Evolutionary conservation across 2,329 filamentous ascomycete genomes (phyloP).

Genomic region (Aaosphaeria pasadenensis): DNA sequence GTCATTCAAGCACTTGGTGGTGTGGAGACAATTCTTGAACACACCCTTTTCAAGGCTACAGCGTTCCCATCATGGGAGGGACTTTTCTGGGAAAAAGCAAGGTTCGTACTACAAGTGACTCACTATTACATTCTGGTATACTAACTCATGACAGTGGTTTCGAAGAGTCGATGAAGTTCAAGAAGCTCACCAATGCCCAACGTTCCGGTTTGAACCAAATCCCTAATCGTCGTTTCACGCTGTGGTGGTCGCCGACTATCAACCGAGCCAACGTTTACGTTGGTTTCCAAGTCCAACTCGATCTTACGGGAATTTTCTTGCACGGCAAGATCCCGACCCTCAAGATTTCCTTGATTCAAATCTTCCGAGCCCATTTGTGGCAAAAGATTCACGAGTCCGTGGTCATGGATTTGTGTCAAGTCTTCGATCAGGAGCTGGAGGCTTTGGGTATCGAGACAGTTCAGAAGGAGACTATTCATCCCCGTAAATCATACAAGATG

Average conservation of each 20-base stretch:
- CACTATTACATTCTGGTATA: not conserved
- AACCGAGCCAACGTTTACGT: conserved; percentile 97
- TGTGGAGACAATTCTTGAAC: conserved; percentile 97
- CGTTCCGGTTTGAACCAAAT: conserved; percentile 97
- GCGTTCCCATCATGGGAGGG: conserved; percentile 98
- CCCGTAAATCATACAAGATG: conserved; percentile 99
- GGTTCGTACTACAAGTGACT: conserved; percentile 1
- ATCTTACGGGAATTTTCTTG: conserved; percentile 97
- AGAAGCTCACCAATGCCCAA: conserved; percentile 97
- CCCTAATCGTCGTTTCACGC: conserved; percentile 94
- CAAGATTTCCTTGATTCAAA: conserved; percentile 97
- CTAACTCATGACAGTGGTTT: conserved; percentile 13
- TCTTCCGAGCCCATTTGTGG: conserved; percentile 99
- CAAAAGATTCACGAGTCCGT: conserved; percentile 99
- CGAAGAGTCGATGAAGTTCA: conserved; percentile 82
- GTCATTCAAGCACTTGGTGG: conserved; percentile 94
- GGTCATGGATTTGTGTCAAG: conserved; percentile 98
- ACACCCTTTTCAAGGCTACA: conserved; percentile 94
- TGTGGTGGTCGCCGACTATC: conserved; percentile 94
- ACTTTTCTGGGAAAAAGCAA: conserved; percentile 78
- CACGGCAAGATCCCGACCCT: conserved; percentile 98
- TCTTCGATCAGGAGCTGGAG: conserved; percentile 96
- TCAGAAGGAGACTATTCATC: conserved; percentile 98
- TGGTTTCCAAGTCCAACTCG: conserved; percentile 97
- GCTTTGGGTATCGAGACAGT: conserved; percentile 95